Conservation (phyloP, 129 eudicot species). For the Rutidosis leptorrhynchoides region DNA sequence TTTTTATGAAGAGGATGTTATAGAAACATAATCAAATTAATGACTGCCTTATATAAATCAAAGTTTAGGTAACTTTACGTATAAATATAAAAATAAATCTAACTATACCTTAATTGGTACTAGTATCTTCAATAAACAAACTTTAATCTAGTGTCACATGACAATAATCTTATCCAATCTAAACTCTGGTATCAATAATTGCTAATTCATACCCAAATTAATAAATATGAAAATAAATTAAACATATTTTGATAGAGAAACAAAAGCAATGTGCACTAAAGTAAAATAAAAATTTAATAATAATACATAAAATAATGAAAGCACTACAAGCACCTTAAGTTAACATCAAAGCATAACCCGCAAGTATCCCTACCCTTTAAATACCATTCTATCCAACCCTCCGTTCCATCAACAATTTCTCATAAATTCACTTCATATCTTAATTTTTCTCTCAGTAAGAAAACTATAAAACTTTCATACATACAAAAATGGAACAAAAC, state of each 20-base stretch:
- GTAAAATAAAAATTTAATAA: not conserved
- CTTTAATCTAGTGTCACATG: slow-evolving; percentile 23
- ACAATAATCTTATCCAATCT: slow-evolving; percentile 36
- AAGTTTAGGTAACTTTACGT: not conserved
- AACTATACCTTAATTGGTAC: not conserved
- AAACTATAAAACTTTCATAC: slow-evolving; percentile 8
- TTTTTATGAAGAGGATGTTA: not conserved
- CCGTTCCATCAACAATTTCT: slow-evolving; percentile 12
- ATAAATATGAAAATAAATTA: too few relatives aligned
- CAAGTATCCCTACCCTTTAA: slow-evolving; percentile 10
- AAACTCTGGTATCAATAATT: slow-evolving; percentile 30
- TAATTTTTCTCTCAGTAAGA: not conserved
- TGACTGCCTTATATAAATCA: too few relatives aligned
- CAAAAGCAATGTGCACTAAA: slow-evolving; percentile 10
- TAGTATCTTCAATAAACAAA: slow-evolving; percentile 5
- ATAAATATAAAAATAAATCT: not conserved
- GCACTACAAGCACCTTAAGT: slow-evolving; percentile 20
- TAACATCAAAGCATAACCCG: slow-evolving; percentile 25
- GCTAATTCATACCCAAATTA: not conserved
- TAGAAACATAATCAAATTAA: slow-evolving; percentile 5
- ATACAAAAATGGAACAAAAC: slow-evolving; percentile 52
- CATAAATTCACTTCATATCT: slow-evolving; percentile 7
- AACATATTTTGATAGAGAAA: not conserved
- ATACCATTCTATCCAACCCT: slow-evolving; percentile 5
- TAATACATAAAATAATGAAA: slow-evolving; percentile 5